phyloP scores from a whole-genome alignment of 257 asterid species.

The Forsythia viridissima region DNA sequence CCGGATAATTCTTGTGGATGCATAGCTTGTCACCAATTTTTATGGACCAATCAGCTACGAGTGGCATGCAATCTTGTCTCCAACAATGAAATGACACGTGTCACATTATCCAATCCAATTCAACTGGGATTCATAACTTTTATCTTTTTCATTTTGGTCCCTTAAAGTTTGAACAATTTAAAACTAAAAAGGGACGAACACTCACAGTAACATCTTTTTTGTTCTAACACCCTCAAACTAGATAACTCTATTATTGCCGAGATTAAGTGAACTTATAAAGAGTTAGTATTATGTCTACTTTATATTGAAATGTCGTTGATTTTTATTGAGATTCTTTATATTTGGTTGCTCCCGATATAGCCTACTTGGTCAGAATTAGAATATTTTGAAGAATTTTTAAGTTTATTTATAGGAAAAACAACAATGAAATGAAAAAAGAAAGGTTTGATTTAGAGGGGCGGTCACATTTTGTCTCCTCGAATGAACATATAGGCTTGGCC shows the following conservation, averaged over 20 bases:
- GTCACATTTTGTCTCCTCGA: slow-evolving; percentile 30
- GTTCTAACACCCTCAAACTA: not conserved
- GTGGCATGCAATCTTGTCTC: slow-evolving; percentile 18
- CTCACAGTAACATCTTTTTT: not conserved
- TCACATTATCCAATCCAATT: not conserved
- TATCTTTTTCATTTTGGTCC: slow-evolving; percentile 19
- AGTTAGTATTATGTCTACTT: not conserved
- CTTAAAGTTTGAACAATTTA: slow-evolving; percentile 23
- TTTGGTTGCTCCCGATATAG: too few species aligned
- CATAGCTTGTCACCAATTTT: slow-evolving; percentile 16
- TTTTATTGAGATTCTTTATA: too few species aligned
- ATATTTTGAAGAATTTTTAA: not conserved
- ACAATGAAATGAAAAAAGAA: not conserved
- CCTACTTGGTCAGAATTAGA: not conserved
- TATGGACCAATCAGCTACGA: not conserved
- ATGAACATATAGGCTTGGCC: not conserved
- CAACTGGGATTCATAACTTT: not conserved
- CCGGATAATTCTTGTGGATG: slow-evolving; percentile 15
- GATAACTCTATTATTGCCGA: not conserved
- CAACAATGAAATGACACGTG: slow-evolving; percentile 28
- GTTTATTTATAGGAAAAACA: not conserved
- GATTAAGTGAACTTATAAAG: not conserved
- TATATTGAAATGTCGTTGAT: not conserved
- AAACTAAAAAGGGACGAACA: not conserved
- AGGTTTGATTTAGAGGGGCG: slow-evolving; percentile 12